These are phyloP conservation scores for Ceratocystis lukuohia DNA, from an alignment of 2,329 filamentous ascomycete species.

Conservation along the genomic window DNA sequence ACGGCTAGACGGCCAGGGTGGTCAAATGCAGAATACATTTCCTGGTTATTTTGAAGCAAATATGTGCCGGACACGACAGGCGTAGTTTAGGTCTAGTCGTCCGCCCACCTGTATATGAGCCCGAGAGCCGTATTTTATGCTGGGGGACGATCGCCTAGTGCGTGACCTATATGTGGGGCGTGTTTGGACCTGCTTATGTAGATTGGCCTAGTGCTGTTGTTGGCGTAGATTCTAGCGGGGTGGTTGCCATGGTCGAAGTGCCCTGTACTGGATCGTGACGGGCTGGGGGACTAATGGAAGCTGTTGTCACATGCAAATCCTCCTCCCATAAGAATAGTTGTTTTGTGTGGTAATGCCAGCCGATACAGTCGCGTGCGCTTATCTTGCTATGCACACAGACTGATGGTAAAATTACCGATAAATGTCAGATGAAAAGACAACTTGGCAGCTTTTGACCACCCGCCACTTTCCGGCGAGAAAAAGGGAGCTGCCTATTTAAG, in stretches of 20 bases:
- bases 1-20: background rate
- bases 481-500: background rate
- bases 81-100: background rate
- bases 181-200: background rate
- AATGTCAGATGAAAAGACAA: background rate
- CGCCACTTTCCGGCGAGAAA: background rate
- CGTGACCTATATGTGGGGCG: background rate
- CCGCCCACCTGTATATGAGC: background rate
- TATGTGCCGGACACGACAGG: background rate
- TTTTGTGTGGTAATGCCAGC: background rate
- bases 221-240: background rate
- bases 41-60: background rate
- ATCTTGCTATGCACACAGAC: background rate
- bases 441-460: background rate
- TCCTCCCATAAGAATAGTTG: background rate
- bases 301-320: conserved; percentile 3
- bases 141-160: background rate
- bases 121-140: background rate
- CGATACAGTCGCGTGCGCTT: background rate
- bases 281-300: background rate
- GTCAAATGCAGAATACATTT: background rate
- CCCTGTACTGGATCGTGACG: no score
- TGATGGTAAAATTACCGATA: background rate
- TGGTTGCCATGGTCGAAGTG: no score
- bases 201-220: background rate